Conservation (phyloP, 306 rosid species). For the Chamaecrista fasciculata region DNA sequence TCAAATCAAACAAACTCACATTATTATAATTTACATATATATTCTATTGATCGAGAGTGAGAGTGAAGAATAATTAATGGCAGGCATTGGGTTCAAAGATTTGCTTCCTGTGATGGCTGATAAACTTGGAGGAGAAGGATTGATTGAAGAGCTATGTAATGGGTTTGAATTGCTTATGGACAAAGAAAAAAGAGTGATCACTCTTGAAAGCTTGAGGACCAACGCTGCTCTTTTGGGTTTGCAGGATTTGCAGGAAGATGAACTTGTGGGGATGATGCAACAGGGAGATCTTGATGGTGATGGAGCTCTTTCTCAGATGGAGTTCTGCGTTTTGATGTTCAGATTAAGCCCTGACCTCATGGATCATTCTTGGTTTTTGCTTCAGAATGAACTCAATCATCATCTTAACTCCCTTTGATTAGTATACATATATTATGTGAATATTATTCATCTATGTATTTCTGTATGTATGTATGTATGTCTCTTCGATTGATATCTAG, state of each 20-base stretch:
- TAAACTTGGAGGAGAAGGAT: constrained; percentile 82
- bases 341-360: constrained; percentile 84
- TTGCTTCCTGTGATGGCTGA: constrained; percentile 75
- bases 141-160: constrained; percentile 77
- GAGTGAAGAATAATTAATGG: constrained; percentile 31
- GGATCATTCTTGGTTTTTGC: constrained; percentile 67
- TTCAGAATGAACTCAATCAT: constrained; percentile 36
- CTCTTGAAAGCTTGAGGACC: constrained; percentile 65
- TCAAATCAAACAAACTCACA: background rate
- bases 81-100: constrained; percentile 56
- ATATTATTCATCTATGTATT: background rate
- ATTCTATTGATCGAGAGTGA: no score
- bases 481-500: background rate
- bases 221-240: constrained; percentile 66
- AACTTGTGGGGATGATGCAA: constrained; percentile 66
- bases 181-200: constrained; percentile 67
- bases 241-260: constrained; percentile 67
- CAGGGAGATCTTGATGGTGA: constrained; percentile 89
- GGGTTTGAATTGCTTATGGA: constrained; percentile 84
- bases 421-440: no score
- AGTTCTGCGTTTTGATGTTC: constrained; percentile 95
- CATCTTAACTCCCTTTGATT: background rate
- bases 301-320: constrained; percentile 75
- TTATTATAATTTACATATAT: no score
- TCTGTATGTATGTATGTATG: background rate